Conservation (phyloP, 495 filamentous ascomycete genomes). For the Aspergillus nanangensis region DNA sequence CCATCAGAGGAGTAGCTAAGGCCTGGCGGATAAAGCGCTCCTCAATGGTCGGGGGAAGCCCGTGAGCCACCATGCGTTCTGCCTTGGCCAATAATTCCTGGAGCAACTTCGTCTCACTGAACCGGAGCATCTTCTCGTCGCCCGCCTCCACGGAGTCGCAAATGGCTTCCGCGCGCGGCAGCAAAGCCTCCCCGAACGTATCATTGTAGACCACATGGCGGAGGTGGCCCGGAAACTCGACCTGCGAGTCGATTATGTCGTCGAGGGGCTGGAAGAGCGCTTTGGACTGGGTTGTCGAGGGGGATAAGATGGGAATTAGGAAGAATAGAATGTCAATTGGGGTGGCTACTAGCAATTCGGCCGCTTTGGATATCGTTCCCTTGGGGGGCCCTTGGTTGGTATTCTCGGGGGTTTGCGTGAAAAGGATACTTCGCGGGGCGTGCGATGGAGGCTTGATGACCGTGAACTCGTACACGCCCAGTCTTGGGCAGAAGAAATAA, state of each 20-base stretch:
- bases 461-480: conserved; percentile 85
- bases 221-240: conserved; percentile 51
- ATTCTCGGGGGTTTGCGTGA: conserved; percentile 17
- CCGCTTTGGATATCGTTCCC: conserved; percentile 45
- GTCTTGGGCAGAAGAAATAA: conserved; percentile 75
- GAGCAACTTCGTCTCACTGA: conserved; percentile 67
- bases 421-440: conserved; percentile 30
- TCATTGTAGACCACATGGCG: conserved; percentile 50
- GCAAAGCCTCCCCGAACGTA: conserved; percentile 34
- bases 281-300: conserved; percentile 38
- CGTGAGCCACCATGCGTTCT: conserved; percentile 55
- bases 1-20: conserved; percentile 70
- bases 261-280: conserved; percentile 72
- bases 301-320: conserved; percentile 62
- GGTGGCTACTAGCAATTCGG: conserved; percentile 76
- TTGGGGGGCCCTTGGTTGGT: conserved; percentile 9
- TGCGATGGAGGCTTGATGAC: conserved; percentile 56
- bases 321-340: conserved; percentile 82
- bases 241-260: conserved; percentile 70
- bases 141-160: conserved; percentile 79
- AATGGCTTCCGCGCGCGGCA: conserved; percentile 54
- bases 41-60: conserved; percentile 78
- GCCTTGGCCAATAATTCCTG: conserved; percentile 67
- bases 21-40: conserved; percentile 72
- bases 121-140: conserved; percentile 75